phyloP scores from a whole-genome alignment of 1,284 basidiomycete species.

The Chondrostereum purpureum region DNA sequence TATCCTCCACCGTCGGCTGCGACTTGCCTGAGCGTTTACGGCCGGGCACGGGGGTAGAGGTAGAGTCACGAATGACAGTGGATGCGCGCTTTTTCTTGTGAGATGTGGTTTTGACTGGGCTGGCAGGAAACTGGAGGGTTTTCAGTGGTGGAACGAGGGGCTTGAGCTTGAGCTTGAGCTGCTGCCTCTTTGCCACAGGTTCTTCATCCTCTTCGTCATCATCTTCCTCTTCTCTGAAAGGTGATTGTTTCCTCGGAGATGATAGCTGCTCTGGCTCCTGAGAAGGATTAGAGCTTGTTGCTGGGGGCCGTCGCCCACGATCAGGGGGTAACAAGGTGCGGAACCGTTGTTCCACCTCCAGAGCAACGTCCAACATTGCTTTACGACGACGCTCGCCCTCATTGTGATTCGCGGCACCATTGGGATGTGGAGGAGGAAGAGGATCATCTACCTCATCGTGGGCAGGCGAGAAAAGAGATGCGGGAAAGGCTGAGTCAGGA shows the following conservation, averaged over 20 bases:
- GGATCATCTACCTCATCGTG: slow-evolving; percentile 23
- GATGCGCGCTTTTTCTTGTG: neutral
- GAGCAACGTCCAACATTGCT: slow-evolving; percentile 65
- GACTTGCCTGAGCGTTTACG: neutral
- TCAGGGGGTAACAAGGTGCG: slow-evolving; percentile 64
- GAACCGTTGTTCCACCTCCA: slow-evolving; percentile 62
- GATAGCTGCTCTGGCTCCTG: neutral
- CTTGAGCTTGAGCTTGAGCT: slow-evolving; percentile 34
- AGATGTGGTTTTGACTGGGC: neutral
- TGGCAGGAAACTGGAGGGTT: neutral
- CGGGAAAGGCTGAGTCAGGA: slow-evolving; percentile 48
- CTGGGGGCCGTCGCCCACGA: slow-evolving; percentile 23
- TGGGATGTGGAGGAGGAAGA: slow-evolving; percentile 28
- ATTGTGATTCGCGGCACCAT: slow-evolving; percentile 33
- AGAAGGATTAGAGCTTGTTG: neutral
- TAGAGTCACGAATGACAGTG: neutral
- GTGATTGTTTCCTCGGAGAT: neutral
- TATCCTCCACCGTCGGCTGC: neutral
- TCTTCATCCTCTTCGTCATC: slow-evolving; percentile 13
- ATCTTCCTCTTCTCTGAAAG: neutral
- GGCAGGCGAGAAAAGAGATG: slow-evolving; percentile 17
- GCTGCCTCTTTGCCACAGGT: slow-evolving; percentile 10
- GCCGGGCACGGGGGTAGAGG: neutral
- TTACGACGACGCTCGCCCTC: slow-evolving; percentile 67
- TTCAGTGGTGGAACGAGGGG: slow-evolving; percentile 19